Conservation (phyloP, 2,329 filamentous ascomycete species). For the Tolypocladium sp. region DNA sequence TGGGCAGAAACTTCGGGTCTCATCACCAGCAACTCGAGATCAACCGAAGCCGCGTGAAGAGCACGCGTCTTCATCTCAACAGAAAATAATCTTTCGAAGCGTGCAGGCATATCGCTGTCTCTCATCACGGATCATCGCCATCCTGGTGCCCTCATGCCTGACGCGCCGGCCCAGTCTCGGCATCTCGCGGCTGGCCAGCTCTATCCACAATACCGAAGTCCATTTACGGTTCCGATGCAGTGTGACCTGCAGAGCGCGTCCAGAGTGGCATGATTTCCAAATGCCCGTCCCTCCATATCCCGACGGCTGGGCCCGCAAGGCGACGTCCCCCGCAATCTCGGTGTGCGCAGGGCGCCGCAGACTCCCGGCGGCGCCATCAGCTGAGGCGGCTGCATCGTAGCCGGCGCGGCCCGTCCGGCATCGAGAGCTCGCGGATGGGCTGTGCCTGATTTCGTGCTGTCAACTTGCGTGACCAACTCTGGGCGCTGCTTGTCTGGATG, state of each 20-base stretch:
- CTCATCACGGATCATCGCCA: not conserved
- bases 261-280: not conserved
- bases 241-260: not conserved
- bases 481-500: too few species aligned
- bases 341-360: not conserved
- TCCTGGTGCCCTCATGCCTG: not conserved
- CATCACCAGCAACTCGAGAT: not conserved
- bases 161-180: not conserved
- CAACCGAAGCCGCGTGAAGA: not conserved
- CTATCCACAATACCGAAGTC: not conserved
- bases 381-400: not conserved
- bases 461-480: not conserved
- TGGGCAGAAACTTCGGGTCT: not conserved
- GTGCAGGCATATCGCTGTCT: not conserved
- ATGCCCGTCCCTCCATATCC: not conserved
- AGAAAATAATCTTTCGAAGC: not conserved
- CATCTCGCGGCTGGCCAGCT: not conserved
- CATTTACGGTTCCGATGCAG: not conserved
- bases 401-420: not conserved
- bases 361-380: not conserved
- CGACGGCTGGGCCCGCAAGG: not conserved
- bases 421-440: not conserved
- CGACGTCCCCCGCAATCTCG: not conserved
- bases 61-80: too few species aligned
- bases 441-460: not conserved